Base-by-base conservation (phyloP, 257 asterid genomes). In the Salvia hispanica region DNA sequence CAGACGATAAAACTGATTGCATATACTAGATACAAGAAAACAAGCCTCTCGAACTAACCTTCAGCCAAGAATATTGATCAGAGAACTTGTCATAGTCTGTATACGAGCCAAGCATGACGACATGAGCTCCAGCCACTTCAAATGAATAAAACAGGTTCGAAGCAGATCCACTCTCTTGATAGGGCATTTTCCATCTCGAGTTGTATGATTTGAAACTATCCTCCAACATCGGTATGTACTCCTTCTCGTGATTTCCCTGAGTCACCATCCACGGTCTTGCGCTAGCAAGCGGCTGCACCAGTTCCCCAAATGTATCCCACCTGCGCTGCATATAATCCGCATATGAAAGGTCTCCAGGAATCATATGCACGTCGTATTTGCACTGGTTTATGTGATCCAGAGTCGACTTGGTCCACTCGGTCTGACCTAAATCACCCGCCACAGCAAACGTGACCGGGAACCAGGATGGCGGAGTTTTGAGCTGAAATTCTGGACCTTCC, bases 261-360 rank as follows among this genome's bases (percentile, higher is more conserved):
- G 99, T 91, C 79, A 94, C 99, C 99, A 94, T 94, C 99, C 99
- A 94, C 2, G 99, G 99, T 39, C 93, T 88, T 31, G 87, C 68
- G 70, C 99, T 94, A 2, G 99, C 99, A 57, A 91, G 89, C 3
- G 96, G 99, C 83, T 94, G 89, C 70, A 94, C 96, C 60, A 94
- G 84, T 78, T 85, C 83, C 28, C 99, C 99, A 46, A 88, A 94
- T 0, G 98, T 85, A 78, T 94, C 99, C 99, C 99, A 94, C 79
- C 69, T 81, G 46, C 21, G 69, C 66, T 94, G 99, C 55, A 91
- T 51, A 64, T 84, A 87, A 79, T 94, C 96, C 43, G 99, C 99
- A 65, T 94, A 94, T 3, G 99, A 79, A 56, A 94, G 95, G 66
- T 94, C 99, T 56, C 99, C 96, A 1, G 99, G 99, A 28, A 94